Percentiles rank a stretch among this genome's conserved stretches.
Evolutionary conservation across 345 rosid genomes (phyloP).

Genomic region (Gossypium herbaceum): DNA sequence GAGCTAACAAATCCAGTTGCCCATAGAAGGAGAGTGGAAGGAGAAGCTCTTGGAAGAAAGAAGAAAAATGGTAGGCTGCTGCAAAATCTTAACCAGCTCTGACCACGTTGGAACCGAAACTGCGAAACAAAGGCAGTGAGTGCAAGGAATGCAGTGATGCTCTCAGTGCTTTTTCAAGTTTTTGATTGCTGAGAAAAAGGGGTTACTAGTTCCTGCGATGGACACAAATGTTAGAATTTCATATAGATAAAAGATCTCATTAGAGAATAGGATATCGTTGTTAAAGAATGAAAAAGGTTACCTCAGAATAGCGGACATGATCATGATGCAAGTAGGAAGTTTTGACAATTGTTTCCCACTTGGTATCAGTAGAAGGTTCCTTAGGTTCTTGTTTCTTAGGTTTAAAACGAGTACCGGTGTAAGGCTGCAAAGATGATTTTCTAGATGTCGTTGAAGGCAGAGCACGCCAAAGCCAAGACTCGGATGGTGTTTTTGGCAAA

Average conservation of each 20-base stretch:
- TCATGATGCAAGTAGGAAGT: conserved; percentile 70
- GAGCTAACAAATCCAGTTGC: conserved; percentile 13
- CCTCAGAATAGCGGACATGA: conserved; percentile 83
- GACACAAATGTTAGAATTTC: not conserved
- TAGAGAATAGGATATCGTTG: not conserved
- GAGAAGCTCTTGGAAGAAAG: conserved; percentile 6
- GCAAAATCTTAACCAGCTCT: conserved; percentile 17
- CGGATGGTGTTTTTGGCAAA: conserved; percentile 72
- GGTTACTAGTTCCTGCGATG: conserved; percentile 60
- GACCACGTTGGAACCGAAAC: conserved; percentile 11
- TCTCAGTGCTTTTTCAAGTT: conserved; percentile 19
- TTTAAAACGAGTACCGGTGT: conserved; percentile 27
- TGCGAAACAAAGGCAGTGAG: conserved; percentile 16
- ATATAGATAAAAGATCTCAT: not conserved
- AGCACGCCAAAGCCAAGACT: conserved; percentile 87
- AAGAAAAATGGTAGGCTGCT: conserved; percentile 4
- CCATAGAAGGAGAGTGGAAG: conserved; percentile 12
- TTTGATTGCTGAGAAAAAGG: conserved; percentile 47
- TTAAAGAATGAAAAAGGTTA: conserved; percentile 22
- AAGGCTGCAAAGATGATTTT: conserved; percentile 33
- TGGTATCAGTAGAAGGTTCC: conserved; percentile 36
- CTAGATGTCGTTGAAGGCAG: conserved; percentile 52
- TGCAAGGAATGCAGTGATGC: conserved; percentile 2
- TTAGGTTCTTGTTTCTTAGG: conserved; percentile 38
- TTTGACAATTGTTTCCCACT: conserved; percentile 97